Percentiles rank a stretch among this genome's conserved stretches.
Evolutionary conservation across 1,139 yeast genomes (phyloP).

Genomic region (Groenewaldozyma auringiensis): DNA sequence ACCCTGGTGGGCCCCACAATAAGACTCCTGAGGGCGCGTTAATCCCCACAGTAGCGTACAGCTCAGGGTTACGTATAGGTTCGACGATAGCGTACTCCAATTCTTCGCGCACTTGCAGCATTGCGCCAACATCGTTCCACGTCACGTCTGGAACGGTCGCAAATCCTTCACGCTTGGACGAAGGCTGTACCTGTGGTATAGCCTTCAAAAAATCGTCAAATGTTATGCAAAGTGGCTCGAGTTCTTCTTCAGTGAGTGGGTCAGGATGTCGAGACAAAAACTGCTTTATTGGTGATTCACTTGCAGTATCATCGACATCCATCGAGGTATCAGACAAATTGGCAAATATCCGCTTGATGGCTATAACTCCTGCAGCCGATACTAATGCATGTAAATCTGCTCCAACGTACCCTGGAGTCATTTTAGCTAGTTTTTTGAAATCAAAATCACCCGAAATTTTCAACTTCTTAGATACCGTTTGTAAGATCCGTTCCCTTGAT

Average conservation of each 20-base stretch:
- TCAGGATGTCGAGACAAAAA: slow-evolving; percentile 70
- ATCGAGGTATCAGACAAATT: slow-evolving; percentile 14
- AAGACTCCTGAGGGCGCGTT: slow-evolving; percentile 96
- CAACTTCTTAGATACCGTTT: slow-evolving; percentile 54
- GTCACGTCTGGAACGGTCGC: slow-evolving; percentile 98
- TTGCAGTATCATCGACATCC: slow-evolving; percentile 8
- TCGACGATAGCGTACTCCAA: slow-evolving; percentile 96
- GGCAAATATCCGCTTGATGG: slow-evolving; percentile 79
- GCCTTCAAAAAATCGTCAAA: slow-evolving; percentile 78
- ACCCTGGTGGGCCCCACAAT: slow-evolving; percentile 99
- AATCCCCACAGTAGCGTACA: slow-evolving; percentile 85
- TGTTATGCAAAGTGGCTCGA: slow-evolving; percentile 65
- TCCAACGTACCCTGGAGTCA: slow-evolving; percentile 98
- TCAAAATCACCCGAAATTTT: slow-evolving; percentile 65
- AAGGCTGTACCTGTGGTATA: slow-evolving; percentile 89
- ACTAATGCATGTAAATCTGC: slow-evolving; percentile 93
- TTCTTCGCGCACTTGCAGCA: slow-evolving; percentile 72
- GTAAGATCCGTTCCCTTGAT: slow-evolving; percentile 67
- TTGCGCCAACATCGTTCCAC: slow-evolving; percentile 93
- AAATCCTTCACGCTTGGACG: slow-evolving; percentile 96
- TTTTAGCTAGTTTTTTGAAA: slow-evolving; percentile 65
- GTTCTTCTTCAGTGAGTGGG: slow-evolving; percentile 67
- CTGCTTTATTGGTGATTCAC: slow-evolving; percentile 29
- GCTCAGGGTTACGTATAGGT: slow-evolving; percentile 88
- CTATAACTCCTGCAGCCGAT: slow-evolving; percentile 92